Evolutionary conservation across 805 yeast species (phyloP).

Genomic region (Metschnikowia reukaufii): DNA sequence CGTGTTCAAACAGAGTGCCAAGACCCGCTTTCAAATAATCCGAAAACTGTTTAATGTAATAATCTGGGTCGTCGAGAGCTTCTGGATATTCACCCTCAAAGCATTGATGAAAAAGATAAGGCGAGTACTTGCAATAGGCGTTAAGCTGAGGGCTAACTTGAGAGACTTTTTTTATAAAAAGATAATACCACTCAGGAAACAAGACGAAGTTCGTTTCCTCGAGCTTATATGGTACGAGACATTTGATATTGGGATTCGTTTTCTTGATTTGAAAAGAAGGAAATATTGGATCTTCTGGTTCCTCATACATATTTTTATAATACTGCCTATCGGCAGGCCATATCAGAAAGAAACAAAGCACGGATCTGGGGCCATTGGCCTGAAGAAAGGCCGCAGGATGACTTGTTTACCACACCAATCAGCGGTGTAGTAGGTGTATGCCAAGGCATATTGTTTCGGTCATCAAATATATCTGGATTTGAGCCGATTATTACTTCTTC

Average conservation of each 20-base stretch:
- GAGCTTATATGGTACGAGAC: not conserved
- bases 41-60: not conserved
- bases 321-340: not conserved
- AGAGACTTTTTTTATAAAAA: not conserved
- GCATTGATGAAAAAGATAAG: not conserved
- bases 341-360: not conserved
- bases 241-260: not conserved
- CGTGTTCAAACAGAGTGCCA: not conserved
- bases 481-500: too few species aligned
- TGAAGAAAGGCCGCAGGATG: not conserved
- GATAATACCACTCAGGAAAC: slow-evolving; percentile 2
- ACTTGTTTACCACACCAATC: too few species aligned
- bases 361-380: too few species aligned
- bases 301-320: not conserved
- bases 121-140: not conserved
- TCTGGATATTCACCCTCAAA: not conserved
- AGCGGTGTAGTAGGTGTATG: too few species aligned
- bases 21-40: not conserved
- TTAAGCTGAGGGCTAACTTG: not conserved
- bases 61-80: not conserved
- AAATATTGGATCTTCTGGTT: not conserved
- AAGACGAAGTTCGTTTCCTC: not conserved
- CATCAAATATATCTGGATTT: too few species aligned
- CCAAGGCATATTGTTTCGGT: too few species aligned
- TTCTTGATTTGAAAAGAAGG: not conserved